phyloP scores from a whole-genome alignment of 345 rosid species.

The thale cress (Arabidopsis thaliana) region DNA sequence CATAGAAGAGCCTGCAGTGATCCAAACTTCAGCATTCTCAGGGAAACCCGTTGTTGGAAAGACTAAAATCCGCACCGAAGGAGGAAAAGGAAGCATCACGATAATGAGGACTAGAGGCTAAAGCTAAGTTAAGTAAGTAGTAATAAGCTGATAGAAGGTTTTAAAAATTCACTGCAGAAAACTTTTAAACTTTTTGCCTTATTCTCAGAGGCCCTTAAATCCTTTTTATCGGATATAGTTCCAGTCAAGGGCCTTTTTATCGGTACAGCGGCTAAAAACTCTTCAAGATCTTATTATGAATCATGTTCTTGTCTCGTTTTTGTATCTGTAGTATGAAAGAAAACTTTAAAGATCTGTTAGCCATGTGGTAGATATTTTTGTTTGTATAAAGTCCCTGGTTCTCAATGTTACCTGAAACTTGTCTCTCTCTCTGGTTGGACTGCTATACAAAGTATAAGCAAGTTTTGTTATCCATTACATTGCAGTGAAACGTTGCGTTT shows the following conservation, averaged over 20 bases:
- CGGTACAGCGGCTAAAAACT: constrained; percentile 40
- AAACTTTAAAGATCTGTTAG: constrained; percentile 18
- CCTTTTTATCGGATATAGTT: constrained; percentile 29
- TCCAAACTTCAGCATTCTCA: constrained; percentile 94
- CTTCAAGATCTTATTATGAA: constrained; percentile 14
- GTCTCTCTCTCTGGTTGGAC: constrained; percentile 1
- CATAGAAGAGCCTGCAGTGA: constrained; percentile 59
- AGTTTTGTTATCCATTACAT: background rate
- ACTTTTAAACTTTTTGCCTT: constrained; percentile 37
- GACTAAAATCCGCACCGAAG: constrained; percentile 96
- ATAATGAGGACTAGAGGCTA: constrained; percentile 95
- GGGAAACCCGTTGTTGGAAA: constrained; percentile 99
- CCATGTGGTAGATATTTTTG: constrained; percentile 32
- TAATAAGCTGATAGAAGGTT: constrained; percentile 3
- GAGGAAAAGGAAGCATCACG: constrained; percentile 98
- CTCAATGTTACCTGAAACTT: constrained; percentile 21
- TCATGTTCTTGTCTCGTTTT: constrained; percentile 37
- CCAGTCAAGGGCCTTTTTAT: constrained; percentile 35
- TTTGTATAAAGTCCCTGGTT: constrained; percentile 36
- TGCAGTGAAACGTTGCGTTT: background rate
- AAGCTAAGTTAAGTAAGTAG: constrained; percentile 9
- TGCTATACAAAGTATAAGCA: background rate
- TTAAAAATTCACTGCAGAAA: constrained; percentile 19
- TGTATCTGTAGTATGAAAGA: constrained; percentile 26
- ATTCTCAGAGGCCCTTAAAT: constrained; percentile 39